These are phyloP conservation scores for Ceratocystis ficicola DNA, from an alignment of 2,329 filamentous ascomycete genomes.

Conservation along the genomic window DNA sequence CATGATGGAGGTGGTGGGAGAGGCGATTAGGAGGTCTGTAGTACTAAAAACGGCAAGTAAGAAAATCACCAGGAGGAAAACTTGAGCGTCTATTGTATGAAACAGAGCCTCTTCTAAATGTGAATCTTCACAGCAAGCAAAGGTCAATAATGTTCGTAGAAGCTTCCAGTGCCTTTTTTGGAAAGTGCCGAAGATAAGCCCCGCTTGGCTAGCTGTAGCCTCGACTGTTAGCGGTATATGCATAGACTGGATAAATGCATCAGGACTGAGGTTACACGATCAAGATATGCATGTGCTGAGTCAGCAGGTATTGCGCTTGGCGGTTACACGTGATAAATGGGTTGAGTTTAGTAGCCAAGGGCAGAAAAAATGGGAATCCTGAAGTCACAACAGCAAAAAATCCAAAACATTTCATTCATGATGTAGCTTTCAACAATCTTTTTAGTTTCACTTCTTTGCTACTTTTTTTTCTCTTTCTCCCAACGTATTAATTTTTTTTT, in stretches of 20 bases:
- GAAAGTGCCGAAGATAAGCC: background rate
- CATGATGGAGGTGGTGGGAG: background rate
- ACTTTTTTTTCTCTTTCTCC: no score
- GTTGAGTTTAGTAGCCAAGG: no score
- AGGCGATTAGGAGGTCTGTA: background rate
- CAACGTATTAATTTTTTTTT: no score
- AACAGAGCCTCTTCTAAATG: background rate
- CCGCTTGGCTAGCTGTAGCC: background rate
- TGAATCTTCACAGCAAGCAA: background rate
- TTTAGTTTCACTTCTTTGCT: no score
- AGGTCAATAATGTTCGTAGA: background rate
- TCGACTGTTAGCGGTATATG: background rate
- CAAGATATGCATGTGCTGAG: background rate
- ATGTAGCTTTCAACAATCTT: no score
- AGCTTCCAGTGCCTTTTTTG: constrained; percentile 7
- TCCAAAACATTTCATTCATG: no score
- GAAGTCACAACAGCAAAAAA: no score
- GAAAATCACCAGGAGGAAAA: background rate
- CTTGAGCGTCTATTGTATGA: background rate
- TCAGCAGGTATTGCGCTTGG: background rate
- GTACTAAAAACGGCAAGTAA: background rate
- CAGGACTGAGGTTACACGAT: background rate
- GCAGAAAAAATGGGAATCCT: no score
- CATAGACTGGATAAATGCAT: background rate
- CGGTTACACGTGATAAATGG: background rate